Percentiles rank a stretch among this genome's conserved stretches.
These are phyloP conservation scores for Solanum dulcamara DNA, from an alignment of 257 asterid species.

Conservation along the genomic window DNA sequence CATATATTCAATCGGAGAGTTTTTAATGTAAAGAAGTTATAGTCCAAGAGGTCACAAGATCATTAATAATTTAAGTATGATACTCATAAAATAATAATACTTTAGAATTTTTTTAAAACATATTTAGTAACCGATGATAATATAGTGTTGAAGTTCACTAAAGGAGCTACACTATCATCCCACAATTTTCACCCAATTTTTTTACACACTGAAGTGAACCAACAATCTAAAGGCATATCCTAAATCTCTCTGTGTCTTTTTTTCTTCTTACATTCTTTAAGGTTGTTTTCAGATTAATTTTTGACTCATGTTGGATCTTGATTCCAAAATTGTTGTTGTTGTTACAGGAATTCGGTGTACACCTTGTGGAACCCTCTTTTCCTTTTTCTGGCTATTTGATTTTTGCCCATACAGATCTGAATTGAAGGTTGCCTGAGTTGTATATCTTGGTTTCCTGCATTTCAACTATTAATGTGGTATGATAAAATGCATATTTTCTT, in stretches of 20 bases:
- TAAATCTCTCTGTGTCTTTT: not conserved
- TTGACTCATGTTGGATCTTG: not conserved
- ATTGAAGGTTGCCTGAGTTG: not conserved
- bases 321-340: not conserved
- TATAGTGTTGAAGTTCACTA: too few relatives aligned
- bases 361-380: not conserved
- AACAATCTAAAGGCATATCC: not conserved
- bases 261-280: not conserved
- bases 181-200: not conserved
- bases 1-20: too few relatives aligned
- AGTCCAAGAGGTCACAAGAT: too few relatives aligned
- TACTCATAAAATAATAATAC: too few relatives aligned
- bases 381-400: not conserved
- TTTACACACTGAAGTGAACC: not conserved
- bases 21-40: too few relatives aligned
- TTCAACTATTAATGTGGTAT: not conserved
- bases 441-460: not conserved
- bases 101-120: too few relatives aligned
- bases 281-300: not conserved
- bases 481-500: not conserved
- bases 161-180: not conserved
- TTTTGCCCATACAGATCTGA: not conserved
- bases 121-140: too few relatives aligned
- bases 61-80: too few relatives aligned
- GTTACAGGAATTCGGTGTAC: not conserved